phyloP scores from a whole-genome alignment of 1,139 yeast genomes.

The Pichia sp. region DNA sequence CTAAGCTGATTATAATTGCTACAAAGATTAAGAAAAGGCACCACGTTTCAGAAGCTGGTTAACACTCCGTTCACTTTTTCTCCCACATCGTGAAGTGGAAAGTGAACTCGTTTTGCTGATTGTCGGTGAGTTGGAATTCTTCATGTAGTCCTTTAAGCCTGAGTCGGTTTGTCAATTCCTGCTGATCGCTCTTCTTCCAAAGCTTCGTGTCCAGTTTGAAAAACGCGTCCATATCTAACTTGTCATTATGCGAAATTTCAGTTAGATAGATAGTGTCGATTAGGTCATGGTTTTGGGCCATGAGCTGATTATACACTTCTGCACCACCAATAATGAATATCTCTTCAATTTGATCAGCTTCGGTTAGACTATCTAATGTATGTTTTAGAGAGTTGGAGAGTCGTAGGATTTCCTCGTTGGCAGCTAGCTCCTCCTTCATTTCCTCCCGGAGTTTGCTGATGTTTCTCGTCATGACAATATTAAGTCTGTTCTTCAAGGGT shows the following conservation, averaged over 20 bases:
- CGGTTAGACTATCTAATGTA: conserved; percentile 35
- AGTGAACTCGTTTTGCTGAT: conserved; percentile 45
- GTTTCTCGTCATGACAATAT: conserved; percentile 66
- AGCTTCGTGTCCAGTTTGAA: conserved; percentile 33
- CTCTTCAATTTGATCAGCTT: conserved; percentile 39
- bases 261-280: conserved; percentile 67
- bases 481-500: conserved; percentile 73
- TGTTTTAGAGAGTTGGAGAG: conserved; percentile 45
- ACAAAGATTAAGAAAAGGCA: too few relatives aligned
- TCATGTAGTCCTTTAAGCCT: conserved; percentile 21
- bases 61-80: conserved; percentile 19
- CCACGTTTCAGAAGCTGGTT: too few relatives aligned
- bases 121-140: conserved; percentile 28
- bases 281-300: conserved; percentile 30
- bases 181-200: conserved; percentile 25
- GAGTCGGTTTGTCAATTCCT: conserved; percentile 20
- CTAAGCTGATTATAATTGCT: too few relatives aligned
- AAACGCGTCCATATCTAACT: conserved; percentile 64
- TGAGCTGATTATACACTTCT: conserved; percentile 63
- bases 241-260: conserved; percentile 44
- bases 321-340: conserved; percentile 92
- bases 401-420: conserved; percentile 30
- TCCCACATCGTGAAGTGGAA: conserved; percentile 52
- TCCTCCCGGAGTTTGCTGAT: conserved; percentile 22
- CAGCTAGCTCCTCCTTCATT: conserved; percentile 24